Base-by-base conservation (phyloP, 2,329 filamentous ascomycete genomes). In the Ascochyta lentis region DNA sequence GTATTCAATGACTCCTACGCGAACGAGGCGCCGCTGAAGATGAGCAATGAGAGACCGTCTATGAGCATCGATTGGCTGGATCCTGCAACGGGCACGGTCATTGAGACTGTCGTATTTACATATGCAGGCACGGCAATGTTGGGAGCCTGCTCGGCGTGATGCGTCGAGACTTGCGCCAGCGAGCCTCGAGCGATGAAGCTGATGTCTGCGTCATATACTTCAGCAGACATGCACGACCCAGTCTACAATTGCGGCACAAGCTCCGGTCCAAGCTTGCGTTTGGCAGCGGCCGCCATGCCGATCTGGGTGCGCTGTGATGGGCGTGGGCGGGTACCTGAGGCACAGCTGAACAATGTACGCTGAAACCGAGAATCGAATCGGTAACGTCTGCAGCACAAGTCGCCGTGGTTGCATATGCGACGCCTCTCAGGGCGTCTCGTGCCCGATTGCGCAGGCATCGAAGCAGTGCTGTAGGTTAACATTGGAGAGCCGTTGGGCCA, bases 231-330 rank as follows among this genome's bases (percentile, higher is more conserved):
- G 53, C 23, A 56, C 56, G 48, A 58, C 57, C 50, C 54, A 57
- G 58, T 58, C 60, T 61, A 61, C 59, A 39, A 42, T 49, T 60
- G 54, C 40, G 52, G 53, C 43, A 56, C 51, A 45, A 42, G 52
- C 40, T 48, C 53, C 40, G 50, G 49, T 45, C 59, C 58, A 58
- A 58, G 46, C 52, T 64, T 40, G 59, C 57, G 41, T 59, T 45
- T 63, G 54, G 56, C 66, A 65, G 60, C 64, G 65, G 67, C 58
- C 62, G 53, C 68, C 61, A 65, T 61, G 19, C 63, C 65, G 22
- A 31, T 51, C 35, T 33, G 53, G 55, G 54, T 42, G 51, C 42
- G 46, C 52, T 56, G 50, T 34, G 54, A 62, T 59, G 61, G 61
- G 58, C 64, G 63, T 45, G 56, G 49, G 60, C 65, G 61, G 57